Base-by-base conservation (phyloP, 768 basidiomycete species). In the Xerocomus brunneocitrinus region DNA sequence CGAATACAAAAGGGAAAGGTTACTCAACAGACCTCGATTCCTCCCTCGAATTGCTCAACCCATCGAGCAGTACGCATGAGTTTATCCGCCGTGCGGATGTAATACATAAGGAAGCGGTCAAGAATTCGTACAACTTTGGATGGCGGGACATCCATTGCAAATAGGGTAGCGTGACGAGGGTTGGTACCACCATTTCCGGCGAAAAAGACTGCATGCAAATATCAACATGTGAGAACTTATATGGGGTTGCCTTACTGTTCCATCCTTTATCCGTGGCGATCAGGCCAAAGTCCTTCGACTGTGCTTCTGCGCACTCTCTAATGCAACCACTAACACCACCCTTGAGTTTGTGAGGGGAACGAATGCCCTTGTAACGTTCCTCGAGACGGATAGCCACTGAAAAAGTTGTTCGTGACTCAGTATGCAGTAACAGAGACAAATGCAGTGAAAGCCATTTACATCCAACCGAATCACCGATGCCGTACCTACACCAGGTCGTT, bases 221-320 rank as follows among this genome's bases (percentile, higher is more conserved):
- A 28, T 43, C 7, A 43, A 10, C 16, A 27, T 14, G 7, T 28
- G 42, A 43, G 27, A n/a, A 9, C 16, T 28, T 4, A 19, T 19
- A n/a, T 25, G 22, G 24, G 22, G 36, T 27, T 12, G 24, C 14
- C 73, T 54, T 56, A 81, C 77, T 65, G 59, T 89, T 87, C 85
- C 86, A 89, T n/a, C 87, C 87, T 67, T 89, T 87, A 67, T 82
- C 83, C 0, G 85, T 87, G 1, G 86, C 87, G 52, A 89, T 89
- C 36, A 88, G 68, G 12, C 87, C 87, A 59, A 89, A 90, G 65
- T 89, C 86, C 62, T 81, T 86, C 12, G 73, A 72, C 60, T 90
- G 87, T 2, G 87, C 87, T 66, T 89, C 87, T 0, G 87, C 87
- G 55, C 87, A 90, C 63, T 89, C 87, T 16, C 87, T 77, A 0